Evolutionary conservation across 176 grass and related monocot species (phyloP), one percentile per base, ranked within the genome.

Genomic region (Rhipidocladum racemiflorum): DNA sequence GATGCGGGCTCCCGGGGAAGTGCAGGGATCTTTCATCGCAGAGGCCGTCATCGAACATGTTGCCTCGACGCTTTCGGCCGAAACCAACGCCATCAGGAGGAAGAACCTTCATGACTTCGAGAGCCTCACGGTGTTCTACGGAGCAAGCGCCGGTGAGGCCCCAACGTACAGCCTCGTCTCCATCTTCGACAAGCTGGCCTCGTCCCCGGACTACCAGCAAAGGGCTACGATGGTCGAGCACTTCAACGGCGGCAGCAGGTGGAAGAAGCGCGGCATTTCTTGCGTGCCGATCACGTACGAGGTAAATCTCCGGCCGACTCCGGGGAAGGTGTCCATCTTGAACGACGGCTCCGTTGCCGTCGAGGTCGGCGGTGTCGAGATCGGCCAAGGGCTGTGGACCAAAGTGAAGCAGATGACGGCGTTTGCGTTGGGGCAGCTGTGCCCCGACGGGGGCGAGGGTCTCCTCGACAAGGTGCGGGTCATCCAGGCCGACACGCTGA

Each of bases 41-140:
- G 94, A 97, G 88, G 90, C 90, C 54, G 85, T 97, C 74, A 83
- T 97, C 43, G 94, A 97, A 70, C 92, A 94, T 62, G 90, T 97
- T 0, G 87, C 94, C 0, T 89, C 94, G 0, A 23, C 39, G 20
- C 94, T 97, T 17, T 87, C 74, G 2, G 46, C 79, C 0, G 84
- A 91, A 86, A 79, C 88, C 65, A 91, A 92, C 55, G 13, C 51
- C 12, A 34, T 97, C 56, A 74, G 92, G 64, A 94, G 57, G 45
- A 97, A 85, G 73, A 97, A 97, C 78, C 92, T 97, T 23, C 94
- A 97, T 67, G 74, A 77, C 77, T 44, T 81, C 54, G 74, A 92
- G 4, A 97, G 94, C 81, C 85, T 94, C 70, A 51, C 7, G 29
- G 13, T 78, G 45, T 94, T 92, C 56, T 94, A 83, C 36, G 85